Conservation (phyloP, 2,329 filamentous ascomycete species). For the Aspergillus novoparasiticus region DNA sequence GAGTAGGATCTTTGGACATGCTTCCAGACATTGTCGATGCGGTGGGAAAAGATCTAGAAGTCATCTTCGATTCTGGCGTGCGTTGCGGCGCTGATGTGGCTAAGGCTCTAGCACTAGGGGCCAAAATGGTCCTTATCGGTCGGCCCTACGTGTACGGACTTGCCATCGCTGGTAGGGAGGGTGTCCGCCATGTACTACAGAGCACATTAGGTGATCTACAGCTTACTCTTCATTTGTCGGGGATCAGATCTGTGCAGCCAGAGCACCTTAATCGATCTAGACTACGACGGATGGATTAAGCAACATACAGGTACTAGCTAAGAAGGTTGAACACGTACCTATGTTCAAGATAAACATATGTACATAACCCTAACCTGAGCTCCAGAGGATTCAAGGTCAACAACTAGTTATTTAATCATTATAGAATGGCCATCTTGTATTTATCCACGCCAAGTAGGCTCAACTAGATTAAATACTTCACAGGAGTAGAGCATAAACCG, state of each 20-base stretch:
- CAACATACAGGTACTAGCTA: neutral
- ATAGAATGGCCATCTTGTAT: too few relatives aligned
- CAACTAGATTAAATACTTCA: too few relatives aligned
- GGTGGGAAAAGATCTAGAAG: constrained; percentile 34
- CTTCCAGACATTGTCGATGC: constrained; percentile 57
- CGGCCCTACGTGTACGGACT: constrained; percentile 58
- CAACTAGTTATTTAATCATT: too few relatives aligned
- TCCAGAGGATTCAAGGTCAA: too few relatives aligned
- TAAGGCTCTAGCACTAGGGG: constrained; percentile 54
- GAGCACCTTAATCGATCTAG: constrained; percentile 15
- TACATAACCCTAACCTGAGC: too few relatives aligned
- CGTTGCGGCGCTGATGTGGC: constrained; percentile 50
- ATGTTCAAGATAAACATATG: too few relatives aligned
- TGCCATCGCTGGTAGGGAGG: constrained; percentile 55
- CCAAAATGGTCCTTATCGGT: constrained; percentile 56
- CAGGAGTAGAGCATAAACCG: too few relatives aligned
- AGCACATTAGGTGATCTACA: constrained; percentile 30
- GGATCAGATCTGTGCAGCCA: constrained; percentile 12
- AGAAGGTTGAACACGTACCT: neutral
- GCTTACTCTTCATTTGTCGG: constrained; percentile 24
- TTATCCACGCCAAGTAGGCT: too few relatives aligned
- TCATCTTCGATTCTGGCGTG: constrained; percentile 53
- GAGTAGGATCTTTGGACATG: constrained; percentile 48
- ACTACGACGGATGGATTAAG: neutral
- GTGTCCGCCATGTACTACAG: constrained; percentile 54